Evolutionary conservation across 139 green algal genomes (phyloP), one percentile per base, ranked within the genome.

Genomic region (Chlamydomonas sp.): DNA sequence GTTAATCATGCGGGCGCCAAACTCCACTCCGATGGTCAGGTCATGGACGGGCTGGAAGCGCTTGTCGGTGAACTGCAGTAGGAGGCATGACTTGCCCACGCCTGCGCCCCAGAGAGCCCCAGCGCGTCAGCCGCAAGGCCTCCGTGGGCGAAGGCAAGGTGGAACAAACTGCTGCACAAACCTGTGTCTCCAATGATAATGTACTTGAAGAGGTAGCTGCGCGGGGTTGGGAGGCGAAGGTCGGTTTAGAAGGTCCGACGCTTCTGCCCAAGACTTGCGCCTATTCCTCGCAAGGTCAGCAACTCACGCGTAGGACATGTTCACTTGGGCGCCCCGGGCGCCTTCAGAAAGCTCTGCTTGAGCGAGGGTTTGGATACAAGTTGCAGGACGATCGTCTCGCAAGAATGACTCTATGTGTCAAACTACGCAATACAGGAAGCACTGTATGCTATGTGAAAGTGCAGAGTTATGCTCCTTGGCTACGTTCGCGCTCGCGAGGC

Each of bases 1-100:
- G 89, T 98, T 98, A 88, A 99, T 97, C 97, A 99, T 99, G 73
- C 98, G 93, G 4, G 98, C 98, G 0, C 97, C 97, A 92, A 99
- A 99, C 93, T 99, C 97, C 1, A 99, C 97, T 75, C 97, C 95
- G 73, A 97, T 97, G 18, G 96, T 97, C 58, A 97, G 72, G 84
- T 98, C 95, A 77, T 98, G 96, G 57, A 99, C 97, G n/a, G 96
- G 98, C 92, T 99, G 98, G 76, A 99, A 99, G 20, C 98, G 92
- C 93, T 99, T 99, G 93, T 99, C 98, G 2, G 98, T 99, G 93
- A 99, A 99, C 89, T 99, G 98, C 64, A 99, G 94, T 20, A 99
- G 94, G 18, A 99, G 93, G 93, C 98, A 99, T 84, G 98, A 99
- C 91, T 99, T 99, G 77, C 98, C 98, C 12, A 99, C 98, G 68